Evolutionary conservation across 1,284 basidiomycete genomes (phyloP), one percentile per base, ranked within the genome.

Genomic region (Heimioporus punctisporus): DNA sequence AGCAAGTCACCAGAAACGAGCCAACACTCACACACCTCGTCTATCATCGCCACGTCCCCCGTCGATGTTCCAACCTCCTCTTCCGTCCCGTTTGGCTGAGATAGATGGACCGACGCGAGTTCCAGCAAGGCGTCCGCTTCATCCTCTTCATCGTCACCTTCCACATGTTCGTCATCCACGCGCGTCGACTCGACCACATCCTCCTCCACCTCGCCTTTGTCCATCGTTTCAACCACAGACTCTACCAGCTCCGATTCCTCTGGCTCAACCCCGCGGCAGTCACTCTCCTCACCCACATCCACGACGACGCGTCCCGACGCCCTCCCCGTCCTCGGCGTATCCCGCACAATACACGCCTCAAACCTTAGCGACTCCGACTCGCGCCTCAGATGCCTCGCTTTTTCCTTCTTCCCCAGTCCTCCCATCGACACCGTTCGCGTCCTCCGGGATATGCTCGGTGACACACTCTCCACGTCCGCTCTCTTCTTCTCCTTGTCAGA

Each of bases 101-200:
- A 61, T 25, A 65, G 50, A 42, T 66, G 64, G 24, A 66, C 64
- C 17, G 66, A 68, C 31, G 56, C 68, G 24, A 66, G 57, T 15
- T 63, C 59, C 47, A 70, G 52, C 46, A 68, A 49, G 37, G 48
- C 17, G 25, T 68, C 67, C 37, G 56, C 4, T 37, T 61, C 66
- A 25, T 69, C 60, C 12, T 17, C 10, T 24, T 27, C 41, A 25
- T 69, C 60, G 10, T 17, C 10, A 24, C 25, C 41, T 6, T 19
- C n/a, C 17, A 7, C 41, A 10, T 44, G 47, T 8, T 5, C 34
- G 9, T 37, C 34, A 9, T 50, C 55, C 47, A 27, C 24, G 28
- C 17, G n/a, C 25, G 17, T 27, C 34, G 9, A 19, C 34, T 37
- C 34, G 34, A 19, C 15, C 34, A 37, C 34, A 37, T 37, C 30